These are phyloP conservation scores for Lobosporangium transversale DNA, from an alignment of 192 early-diverging fungal genomes.

Conservation along the genomic window DNA sequence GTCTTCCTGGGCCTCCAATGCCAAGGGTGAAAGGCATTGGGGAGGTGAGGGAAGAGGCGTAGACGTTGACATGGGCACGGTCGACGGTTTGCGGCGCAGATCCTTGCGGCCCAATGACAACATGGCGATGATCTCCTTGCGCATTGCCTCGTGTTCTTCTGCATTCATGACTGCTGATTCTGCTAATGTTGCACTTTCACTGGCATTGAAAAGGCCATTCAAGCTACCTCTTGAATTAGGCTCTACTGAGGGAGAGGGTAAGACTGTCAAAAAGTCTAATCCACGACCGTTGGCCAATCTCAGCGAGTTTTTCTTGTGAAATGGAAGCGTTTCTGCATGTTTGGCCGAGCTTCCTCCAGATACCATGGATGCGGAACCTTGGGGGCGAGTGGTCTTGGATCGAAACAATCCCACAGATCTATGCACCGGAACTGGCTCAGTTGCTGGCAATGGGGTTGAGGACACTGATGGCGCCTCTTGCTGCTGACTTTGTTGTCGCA, in stretches of 20 bases:
- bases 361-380: background rate
- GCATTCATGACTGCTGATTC: background rate
- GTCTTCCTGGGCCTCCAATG: conserved; percentile 39
- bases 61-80: background rate
- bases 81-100: background rate
- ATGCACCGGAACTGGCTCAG: conserved; percentile 8
- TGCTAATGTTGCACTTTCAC: background rate
- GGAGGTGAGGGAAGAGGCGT: background rate
- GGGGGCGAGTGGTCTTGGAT: conserved; percentile 13
- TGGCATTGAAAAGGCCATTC: background rate
- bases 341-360: background rate
- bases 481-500: conserved; percentile 2
- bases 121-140: conserved; percentile 20
- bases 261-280: conserved; percentile 1
- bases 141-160: conserved; percentile 18
- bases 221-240: too few species aligned
- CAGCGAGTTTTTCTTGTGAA: conserved; percentile 9
- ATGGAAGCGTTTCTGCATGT: background rate
- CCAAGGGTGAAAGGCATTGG: conserved; percentile 32
- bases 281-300: conserved; percentile 22
- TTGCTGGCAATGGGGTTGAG: background rate
- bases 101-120: conserved; percentile 19
- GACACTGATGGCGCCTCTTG: background rate
- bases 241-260: background rate
- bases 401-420: conserved; percentile 14